These are phyloP conservation scores for Macrolepiota fuliginosa DNA, from an alignment of 768 basidiomycete species.

Conservation along the genomic window DNA sequence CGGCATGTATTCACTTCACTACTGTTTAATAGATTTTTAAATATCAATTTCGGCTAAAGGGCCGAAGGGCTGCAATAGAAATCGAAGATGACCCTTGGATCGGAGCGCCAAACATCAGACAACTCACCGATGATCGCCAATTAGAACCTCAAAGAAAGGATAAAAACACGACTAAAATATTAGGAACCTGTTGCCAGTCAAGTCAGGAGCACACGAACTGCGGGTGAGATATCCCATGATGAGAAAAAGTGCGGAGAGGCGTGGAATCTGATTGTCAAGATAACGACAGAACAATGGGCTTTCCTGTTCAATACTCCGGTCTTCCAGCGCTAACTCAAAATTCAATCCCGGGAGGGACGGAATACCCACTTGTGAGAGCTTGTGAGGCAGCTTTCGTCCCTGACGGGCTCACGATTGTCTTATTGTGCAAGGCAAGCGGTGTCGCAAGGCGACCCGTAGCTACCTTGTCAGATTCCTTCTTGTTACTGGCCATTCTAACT, in stretches of 20 bases:
- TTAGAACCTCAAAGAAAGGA: background rate
- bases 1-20: background rate
- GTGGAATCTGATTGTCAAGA: background rate
- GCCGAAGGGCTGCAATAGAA: background rate
- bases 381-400: background rate
- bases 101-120: background rate
- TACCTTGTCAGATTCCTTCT: too few relatives aligned
- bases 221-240: background rate
- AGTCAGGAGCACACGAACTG: background rate
- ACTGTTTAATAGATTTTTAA: background rate
- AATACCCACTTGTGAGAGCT: background rate
- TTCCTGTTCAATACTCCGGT: background rate
- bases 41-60: background rate
- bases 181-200: background rate
- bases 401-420: background rate
- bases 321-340: background rate
- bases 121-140: background rate
- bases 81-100: background rate
- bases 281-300: background rate
- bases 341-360: background rate
- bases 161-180: background rate
- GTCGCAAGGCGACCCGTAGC: too few relatives aligned
- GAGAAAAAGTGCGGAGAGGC: background rate
- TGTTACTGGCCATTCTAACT: background rate
- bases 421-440: background rate